Conservation (phyloP, 1,284 basidiomycete species). For the Ceratobasidium sp. region DNA sequence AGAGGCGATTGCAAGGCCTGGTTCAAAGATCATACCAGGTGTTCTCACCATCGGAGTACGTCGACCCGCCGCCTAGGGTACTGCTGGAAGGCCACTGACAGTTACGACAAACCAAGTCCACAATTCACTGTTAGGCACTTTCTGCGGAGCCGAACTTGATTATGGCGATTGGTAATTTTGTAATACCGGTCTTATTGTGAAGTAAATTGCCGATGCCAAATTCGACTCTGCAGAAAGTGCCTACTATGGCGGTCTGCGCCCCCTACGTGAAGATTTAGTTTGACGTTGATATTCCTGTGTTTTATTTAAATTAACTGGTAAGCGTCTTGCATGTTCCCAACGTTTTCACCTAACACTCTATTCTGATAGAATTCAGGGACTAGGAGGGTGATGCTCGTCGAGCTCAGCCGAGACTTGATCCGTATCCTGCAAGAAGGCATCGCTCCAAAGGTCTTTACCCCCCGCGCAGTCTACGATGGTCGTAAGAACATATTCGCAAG, state of each 20-base stretch:
- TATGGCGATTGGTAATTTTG: slow-evolving; percentile 38
- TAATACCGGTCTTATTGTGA: slow-evolving; percentile 63
- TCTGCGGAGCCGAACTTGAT: too few relatives aligned
- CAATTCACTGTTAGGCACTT: too few relatives aligned
- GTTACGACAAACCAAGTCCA: slow-evolving; percentile 71
- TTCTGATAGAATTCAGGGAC: slow-evolving; percentile 49
- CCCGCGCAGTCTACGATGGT: slow-evolving; percentile 79
- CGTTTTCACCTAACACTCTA: slow-evolving; percentile 64
- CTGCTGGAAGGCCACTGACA: slow-evolving; percentile 61
- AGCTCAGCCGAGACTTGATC: slow-evolving; percentile 76
- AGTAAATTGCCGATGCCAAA: slow-evolving; percentile 70
- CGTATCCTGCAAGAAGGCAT: slow-evolving; percentile 68
- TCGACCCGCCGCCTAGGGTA: slow-evolving; percentile 58
- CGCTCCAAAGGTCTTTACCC: slow-evolving; percentile 72
- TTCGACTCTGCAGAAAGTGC: too few relatives aligned
- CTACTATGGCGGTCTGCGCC: slow-evolving; percentile 77
- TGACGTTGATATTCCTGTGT: too few relatives aligned
- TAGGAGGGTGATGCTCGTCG: slow-evolving; percentile 74
- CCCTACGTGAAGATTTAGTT: not conserved
- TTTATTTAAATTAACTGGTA: slow-evolving; percentile 65
- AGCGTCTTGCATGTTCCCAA: slow-evolving; percentile 64
- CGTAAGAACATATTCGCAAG: slow-evolving; percentile 80
- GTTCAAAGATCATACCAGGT: slow-evolving; percentile 16
- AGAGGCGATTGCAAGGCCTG: not conserved
- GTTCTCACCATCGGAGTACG: slow-evolving; percentile 3